Percentiles rank a stretch among this genome's conserved stretches.
Conservation (phyloP, 768 basidiomycete genomes). For the Mrakia blollopis region DNA sequence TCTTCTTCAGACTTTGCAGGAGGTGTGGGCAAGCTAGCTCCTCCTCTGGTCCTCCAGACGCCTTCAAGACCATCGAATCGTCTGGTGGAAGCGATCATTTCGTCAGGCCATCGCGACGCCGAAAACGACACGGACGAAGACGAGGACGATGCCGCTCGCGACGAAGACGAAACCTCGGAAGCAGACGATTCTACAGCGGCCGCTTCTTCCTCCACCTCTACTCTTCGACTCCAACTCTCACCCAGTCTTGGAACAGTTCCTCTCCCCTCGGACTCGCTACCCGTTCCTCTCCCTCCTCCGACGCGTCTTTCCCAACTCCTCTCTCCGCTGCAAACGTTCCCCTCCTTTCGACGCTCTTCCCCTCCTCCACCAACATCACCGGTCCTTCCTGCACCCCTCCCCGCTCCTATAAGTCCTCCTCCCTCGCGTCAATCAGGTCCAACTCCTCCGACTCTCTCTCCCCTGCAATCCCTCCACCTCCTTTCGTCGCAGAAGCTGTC, state of each 20-base stretch:
- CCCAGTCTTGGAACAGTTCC: not conserved
- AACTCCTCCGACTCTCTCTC: conserved; percentile 20
- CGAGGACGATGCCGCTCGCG: conserved; percentile 1
- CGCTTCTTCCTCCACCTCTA: not conserved
- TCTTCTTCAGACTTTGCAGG: too few species aligned
- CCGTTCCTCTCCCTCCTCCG: not conserved
- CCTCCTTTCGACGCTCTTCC: not conserved
- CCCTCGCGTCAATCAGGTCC: not conserved
- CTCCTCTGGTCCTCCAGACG: not conserved
- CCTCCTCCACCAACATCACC: not conserved
- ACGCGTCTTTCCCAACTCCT: not conserved
- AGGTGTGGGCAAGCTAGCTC: not conserved
- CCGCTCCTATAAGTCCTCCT: not conserved
- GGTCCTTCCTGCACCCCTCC: not conserved
- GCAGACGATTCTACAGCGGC: not conserved
- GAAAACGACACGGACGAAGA: conserved; percentile 10
- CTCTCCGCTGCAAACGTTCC: not conserved
- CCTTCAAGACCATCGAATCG: not conserved
- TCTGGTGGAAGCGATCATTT: not conserved
- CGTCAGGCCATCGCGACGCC: not conserved
- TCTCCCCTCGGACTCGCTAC: not conserved
- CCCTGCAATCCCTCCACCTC: conserved; percentile 29
- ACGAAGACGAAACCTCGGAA: not conserved
- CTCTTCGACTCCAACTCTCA: not conserved
- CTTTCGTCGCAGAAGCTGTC: conserved; percentile 27